Base-by-base conservation (phyloP, 1,284 basidiomycete species). In the Leccinum angustisporum region DNA sequence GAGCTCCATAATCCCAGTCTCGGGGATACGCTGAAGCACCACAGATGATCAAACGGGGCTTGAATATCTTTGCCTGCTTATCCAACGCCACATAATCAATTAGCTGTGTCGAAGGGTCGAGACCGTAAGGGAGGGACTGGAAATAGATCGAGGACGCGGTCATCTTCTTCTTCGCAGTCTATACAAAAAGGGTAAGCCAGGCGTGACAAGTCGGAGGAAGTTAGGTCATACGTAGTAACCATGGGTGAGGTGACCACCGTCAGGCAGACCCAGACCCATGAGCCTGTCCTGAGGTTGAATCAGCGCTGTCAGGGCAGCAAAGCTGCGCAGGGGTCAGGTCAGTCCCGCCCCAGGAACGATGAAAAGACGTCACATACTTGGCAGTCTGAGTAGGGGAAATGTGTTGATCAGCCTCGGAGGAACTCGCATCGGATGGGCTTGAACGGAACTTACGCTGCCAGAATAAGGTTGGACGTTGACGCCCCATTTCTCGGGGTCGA, bases 401-500 rank as follows among this genome's bases (percentile, higher is more conserved):
- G 6, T 40, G 10, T 30, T 21, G 14, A 59, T 66, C 31, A 66
- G 61, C 54, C n/a, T 30, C 51, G 18, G 53, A 25, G 18, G 36
- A 36, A 38, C n/a, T 13, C n/a, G 64, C 54, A 25, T 57, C 58
- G 5, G 31, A 34, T 59, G 21, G 14, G 67, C 60, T 7, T 10
- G 5, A 21, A 54, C 25, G n/a, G 56, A 86, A 86, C 90, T 76
- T 76, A 88, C 87, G 67, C 90, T 87, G 70, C 94, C 96, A 72
- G 95, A 98, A 83, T 99, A 99, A 18, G 97, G 97, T 81, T 99
- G 97, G 65, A 99, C 97, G 76, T 99, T 99, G 78, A 99, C 96
- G 72, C 97, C 97, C 97, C 97, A 99, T 73, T 88, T 85, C 64
- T 86, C 83, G 59, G 92, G 87, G 80, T 98, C 95, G 67, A 98